A percentile compares a stretch with the other conserved stretches of the same genome.
Conservation (phyloP, 768 basidiomycete species). For the Termitomyces sp. region DNA sequence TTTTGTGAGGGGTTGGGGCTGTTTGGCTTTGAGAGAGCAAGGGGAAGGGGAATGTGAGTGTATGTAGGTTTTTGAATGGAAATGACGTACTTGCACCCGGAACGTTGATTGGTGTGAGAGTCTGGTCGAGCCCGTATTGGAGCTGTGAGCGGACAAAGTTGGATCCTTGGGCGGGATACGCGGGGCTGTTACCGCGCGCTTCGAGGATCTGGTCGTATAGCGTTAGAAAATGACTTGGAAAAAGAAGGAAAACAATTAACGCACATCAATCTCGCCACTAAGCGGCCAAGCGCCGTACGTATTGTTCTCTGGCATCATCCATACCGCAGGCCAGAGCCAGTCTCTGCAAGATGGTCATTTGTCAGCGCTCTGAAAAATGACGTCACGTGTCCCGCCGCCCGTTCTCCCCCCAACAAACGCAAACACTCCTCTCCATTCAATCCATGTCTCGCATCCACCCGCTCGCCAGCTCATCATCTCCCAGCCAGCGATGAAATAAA, state of each 20-base stretch:
- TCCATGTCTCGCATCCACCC: too few species aligned
- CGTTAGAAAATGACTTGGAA: slow-evolving; percentile 2
- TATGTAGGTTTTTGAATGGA: too few species aligned
- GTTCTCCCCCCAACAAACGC: slow-evolving; percentile 1
- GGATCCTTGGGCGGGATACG: slow-evolving; percentile 53
- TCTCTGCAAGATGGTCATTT: slow-evolving; percentile 23
- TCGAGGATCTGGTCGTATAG: slow-evolving; percentile 48
- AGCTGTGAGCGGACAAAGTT: slow-evolving; percentile 59
- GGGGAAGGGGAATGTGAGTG: neutral
- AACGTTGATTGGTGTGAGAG: slow-evolving; percentile 9
- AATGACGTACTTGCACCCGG: slow-evolving; percentile 1
- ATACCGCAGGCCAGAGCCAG: slow-evolving; percentile 77
- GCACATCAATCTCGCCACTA: slow-evolving; percentile 47
- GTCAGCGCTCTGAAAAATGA: neutral
- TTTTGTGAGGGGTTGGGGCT: slow-evolving; percentile 11
- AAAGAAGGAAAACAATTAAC: too few species aligned
- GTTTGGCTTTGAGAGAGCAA: slow-evolving; percentile 14
- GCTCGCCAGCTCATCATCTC: too few species aligned
- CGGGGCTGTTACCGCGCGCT: slow-evolving; percentile 54
- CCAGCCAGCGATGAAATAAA: too few species aligned
- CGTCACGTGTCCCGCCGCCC: neutral
- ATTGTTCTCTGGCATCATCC: slow-evolving; percentile 66
- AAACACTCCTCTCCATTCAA: neutral
- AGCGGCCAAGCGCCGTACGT: slow-evolving; percentile 63
- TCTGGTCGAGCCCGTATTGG: slow-evolving; percentile 55